Percentiles rank a stretch among this genome's conserved stretches.
phyloP scores from a whole-genome alignment of 768 basidiomycete genomes.

The Leucogyrophana mollusca region DNA sequence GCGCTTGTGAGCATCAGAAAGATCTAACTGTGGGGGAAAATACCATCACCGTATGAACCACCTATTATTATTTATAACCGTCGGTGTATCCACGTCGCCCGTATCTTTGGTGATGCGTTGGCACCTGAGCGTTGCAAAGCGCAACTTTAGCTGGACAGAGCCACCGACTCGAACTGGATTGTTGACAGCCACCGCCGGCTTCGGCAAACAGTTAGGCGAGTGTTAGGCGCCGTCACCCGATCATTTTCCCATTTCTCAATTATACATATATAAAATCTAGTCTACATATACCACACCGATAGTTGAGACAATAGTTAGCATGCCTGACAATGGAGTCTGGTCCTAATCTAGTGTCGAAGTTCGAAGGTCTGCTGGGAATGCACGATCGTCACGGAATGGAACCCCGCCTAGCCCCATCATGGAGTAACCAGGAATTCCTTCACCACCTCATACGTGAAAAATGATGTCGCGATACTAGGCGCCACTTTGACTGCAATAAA shows the following conservation, averaged over 20 bases:
- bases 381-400: neutral
- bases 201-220: neutral
- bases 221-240: neutral
- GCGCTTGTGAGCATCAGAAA: slow-evolving; percentile 14
- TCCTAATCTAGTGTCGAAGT: slow-evolving; percentile 4
- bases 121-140: too few species aligned
- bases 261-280: neutral
- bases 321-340: neutral
- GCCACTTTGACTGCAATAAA: slow-evolving; percentile 75
- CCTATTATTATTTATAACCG: too few species aligned
- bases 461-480: slow-evolving; percentile 84
- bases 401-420: slow-evolving; percentile 14
- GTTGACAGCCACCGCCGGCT: slow-evolving; percentile 1
- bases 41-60: slow-evolving; percentile 5
- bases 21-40: neutral
- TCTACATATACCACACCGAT: slow-evolving; percentile 1
- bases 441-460: slow-evolving; percentile 79
- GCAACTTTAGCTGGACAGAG: too few species aligned
- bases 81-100: too few species aligned
- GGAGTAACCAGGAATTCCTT: slow-evolving; percentile 46
- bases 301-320: neutral
- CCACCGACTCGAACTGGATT: too few species aligned
- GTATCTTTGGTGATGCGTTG: too few species aligned
- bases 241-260: neutral
- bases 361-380: neutral